These are phyloP conservation scores for Fusarium humuli DNA, from an alignment of 2,329 filamentous ascomycete genomes.

Conservation along the genomic window DNA sequence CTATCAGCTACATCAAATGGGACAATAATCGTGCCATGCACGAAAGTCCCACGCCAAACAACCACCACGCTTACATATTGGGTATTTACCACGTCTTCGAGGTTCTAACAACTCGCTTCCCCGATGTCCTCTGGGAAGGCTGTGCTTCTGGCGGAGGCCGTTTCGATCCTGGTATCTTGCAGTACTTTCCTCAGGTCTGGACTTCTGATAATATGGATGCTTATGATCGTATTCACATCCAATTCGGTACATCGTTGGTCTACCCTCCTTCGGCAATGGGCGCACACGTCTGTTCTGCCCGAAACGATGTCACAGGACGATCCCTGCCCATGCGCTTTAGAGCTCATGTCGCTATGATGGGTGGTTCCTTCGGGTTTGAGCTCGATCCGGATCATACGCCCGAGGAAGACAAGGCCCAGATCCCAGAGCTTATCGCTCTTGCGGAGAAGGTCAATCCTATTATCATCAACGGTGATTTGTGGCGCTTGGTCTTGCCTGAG, in stretches of 20 bases:
- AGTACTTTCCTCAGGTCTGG: slow-evolving; percentile 75
- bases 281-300: slow-evolving; percentile 71
- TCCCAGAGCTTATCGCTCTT: slow-evolving; percentile 66
- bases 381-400: slow-evolving; percentile 66
- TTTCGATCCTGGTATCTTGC: slow-evolving; percentile 71
- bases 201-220: slow-evolving; percentile 74
- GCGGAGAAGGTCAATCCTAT: slow-evolving; percentile 70
- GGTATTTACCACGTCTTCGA: slow-evolving; percentile 73
- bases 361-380: slow-evolving; percentile 74
- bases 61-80: slow-evolving; percentile 70
- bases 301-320: slow-evolving; percentile 68
- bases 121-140: slow-evolving; percentile 73
- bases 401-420: slow-evolving; percentile 61
- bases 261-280: slow-evolving; percentile 74
- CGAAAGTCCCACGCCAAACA: slow-evolving; percentile 65
- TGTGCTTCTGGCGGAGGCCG: slow-evolving; percentile 74
- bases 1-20: slow-evolving; percentile 74
- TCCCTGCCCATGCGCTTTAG: slow-evolving; percentile 69
- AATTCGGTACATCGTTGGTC: slow-evolving; percentile 71
- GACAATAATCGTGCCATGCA: slow-evolving; percentile 75
- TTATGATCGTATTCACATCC: slow-evolving; percentile 69
- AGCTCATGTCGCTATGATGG: slow-evolving; percentile 76
- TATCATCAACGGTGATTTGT: slow-evolving; percentile 68
- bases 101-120: slow-evolving; percentile 68
- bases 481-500: slow-evolving; percentile 68